Evolutionary conservation across 176 grass and related monocot genomes (phyloP), one percentile per base, ranked within the genome.

Genomic region (Eragrostis nindensis): DNA sequence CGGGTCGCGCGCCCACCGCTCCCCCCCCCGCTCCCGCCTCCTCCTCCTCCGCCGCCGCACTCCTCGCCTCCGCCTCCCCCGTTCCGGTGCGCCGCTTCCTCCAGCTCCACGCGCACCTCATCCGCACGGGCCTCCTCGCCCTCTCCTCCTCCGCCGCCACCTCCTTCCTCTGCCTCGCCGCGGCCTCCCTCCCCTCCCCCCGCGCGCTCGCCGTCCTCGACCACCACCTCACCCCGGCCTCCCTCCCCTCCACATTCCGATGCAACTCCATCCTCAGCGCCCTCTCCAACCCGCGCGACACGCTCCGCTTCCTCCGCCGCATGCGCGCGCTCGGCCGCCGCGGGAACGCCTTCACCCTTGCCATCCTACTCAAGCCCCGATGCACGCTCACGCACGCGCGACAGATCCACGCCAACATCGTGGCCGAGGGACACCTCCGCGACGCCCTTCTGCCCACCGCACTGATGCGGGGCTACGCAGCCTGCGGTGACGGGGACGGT

Each of bases 321-420:
- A 84, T 85, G 86, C 86, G 80, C 39, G 68, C 27, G 47, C 84
- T 94, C 81, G 89, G 77, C 73, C 81, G 81, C 63, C 81, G 86
- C 16, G 83, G 89, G 42, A 94, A 94, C 63, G 72, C 92, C 60
- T 94, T 94, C 77, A 85, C 92, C 11, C 69, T 77, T 2, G 79
- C 89, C 27, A 89, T 94, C 73, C n/a, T 91, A 55, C 92, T 94
- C 62, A 73, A 45, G 64, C 78, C 84, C 38, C 84, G 81, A 55
- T 30, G 68, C 68, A 41, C 30, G 5, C 29, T 82, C 11, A 2
- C 42, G 15, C 68, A 86, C 59, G 57, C 86, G 54, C 54, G 78
- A 48, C 89, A 91, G 89, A 68, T 91, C 24, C 92, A 91, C 64
- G 68, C 76, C 29, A 89, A 80, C 64, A 49, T 82, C 26, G 21